Evolutionary conservation across 1,284 basidiomycete genomes (phyloP).

Genomic region (Gymnopus androsaceus): DNA sequence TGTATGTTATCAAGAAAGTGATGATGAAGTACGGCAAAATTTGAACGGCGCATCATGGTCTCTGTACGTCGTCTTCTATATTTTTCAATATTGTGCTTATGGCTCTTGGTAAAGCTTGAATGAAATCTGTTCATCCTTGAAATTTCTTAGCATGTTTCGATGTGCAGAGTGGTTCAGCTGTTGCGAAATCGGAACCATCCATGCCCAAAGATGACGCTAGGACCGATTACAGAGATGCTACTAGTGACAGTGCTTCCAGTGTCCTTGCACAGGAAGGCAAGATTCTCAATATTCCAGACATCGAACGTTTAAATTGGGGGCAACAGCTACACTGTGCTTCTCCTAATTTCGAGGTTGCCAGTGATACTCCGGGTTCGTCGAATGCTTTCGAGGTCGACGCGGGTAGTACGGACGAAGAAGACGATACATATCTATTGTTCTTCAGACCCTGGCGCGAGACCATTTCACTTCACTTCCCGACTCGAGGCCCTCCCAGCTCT

Average conservation of each 20-base stretch:
- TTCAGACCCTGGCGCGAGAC: neutral
- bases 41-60: too few relatives aligned
- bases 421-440: neutral
- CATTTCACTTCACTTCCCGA: neutral
- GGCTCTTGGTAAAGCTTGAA: too few relatives aligned
- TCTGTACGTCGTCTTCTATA: too few relatives aligned
- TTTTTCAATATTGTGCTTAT: too few relatives aligned
- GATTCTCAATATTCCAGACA: neutral
- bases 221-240: neutral
- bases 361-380: too few relatives aligned
- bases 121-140: neutral
- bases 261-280: neutral
- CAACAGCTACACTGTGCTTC: neutral
- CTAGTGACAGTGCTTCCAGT: neutral
- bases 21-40: too few relatives aligned
- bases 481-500: slow-evolving; percentile 1
- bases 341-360: too few relatives aligned
- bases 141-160: neutral
- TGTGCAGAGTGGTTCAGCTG: neutral
- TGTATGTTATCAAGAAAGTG: too few relatives aligned
- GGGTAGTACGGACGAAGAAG: neutral
- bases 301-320: neutral
- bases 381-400: neutral
- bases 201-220: neutral
- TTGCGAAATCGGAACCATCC: neutral